Evolutionary conservation across 805 yeast species (phyloP).

Genomic region (Saturnispora besseyi): DNA sequence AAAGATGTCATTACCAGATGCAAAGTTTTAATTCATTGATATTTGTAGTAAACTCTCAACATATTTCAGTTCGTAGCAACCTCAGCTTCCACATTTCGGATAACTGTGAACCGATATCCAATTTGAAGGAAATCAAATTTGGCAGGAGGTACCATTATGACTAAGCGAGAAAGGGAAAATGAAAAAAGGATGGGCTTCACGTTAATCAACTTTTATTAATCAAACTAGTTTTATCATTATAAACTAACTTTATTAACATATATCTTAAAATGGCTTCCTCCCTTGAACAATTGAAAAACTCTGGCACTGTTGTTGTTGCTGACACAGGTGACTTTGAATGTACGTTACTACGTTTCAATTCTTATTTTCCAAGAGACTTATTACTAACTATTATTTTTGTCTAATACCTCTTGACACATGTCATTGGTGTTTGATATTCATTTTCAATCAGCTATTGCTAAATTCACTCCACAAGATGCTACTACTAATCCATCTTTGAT

Average conservation of each 20-base stretch:
- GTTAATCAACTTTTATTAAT: too few species aligned
- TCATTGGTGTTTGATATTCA: background rate
- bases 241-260: background rate
- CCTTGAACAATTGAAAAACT: slow-evolving; percentile 83
- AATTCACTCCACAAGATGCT: slow-evolving; percentile 98
- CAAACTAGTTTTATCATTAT: too few species aligned
- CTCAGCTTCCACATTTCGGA: background rate
- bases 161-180: background rate
- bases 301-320: slow-evolving; percentile 95
- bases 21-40: too few species aligned
- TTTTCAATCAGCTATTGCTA: slow-evolving; percentile 55
- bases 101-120: background rate
- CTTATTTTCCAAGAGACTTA: background rate
- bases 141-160: background rate
- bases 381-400: background rate
- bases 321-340: slow-evolving; percentile 98
- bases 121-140: background rate
- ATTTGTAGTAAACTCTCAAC: too few species aligned
- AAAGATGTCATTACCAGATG: too few species aligned
- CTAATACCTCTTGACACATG: background rate
- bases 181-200: too few species aligned
- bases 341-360: slow-evolving; percentile 23
- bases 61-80: too few species aligned
- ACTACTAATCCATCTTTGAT: slow-evolving; percentile 98
- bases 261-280: slow-evolving; percentile 48